These are phyloP conservation scores for Pneumocystis sp. DNA, from an alignment of 1,139 yeast species.

Conservation along the genomic window DNA sequence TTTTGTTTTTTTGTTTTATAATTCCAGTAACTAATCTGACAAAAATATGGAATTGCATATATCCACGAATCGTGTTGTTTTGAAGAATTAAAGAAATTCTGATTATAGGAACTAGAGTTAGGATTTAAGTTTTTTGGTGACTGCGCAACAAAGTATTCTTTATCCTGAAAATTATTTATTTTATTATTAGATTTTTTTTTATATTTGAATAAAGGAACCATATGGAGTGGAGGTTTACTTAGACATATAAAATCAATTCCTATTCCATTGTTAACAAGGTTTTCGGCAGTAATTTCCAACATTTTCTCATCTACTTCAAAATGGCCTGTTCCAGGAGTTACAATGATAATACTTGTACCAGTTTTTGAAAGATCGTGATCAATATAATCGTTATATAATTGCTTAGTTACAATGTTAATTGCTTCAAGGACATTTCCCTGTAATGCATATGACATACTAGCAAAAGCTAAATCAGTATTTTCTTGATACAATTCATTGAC, in stretches of 20 bases:
- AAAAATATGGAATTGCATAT: constrained; percentile 64
- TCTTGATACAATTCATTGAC: constrained; percentile 8
- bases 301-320: constrained; percentile 81
- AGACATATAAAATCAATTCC: constrained; percentile 81
- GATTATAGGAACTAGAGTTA: constrained; percentile 3
- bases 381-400: constrained; percentile 64
- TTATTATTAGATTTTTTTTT: constrained; percentile 22
- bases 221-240: constrained; percentile 81
- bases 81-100: not conserved
- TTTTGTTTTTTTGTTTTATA: constrained; percentile 6
- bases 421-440: constrained; percentile 86
- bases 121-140: not conserved
- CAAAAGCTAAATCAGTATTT: constrained; percentile 25
- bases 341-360: constrained; percentile 65
- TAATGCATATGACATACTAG: constrained; percentile 56
- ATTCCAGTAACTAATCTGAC: constrained; percentile 79
- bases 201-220: constrained; percentile 76
- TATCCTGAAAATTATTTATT: not conserved
- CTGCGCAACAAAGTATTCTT: not conserved
- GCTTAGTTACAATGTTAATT: constrained; percentile 63
- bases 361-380: constrained; percentile 82
- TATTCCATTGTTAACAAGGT: constrained; percentile 61
- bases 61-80: constrained; percentile 43
- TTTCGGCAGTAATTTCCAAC: constrained; percentile 57
- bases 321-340: constrained; percentile 86